A percentile compares a stretch with the other conserved stretches of the same genome.
These are phyloP conservation scores for Xylaria grammica DNA, from an alignment of 495 filamentous ascomycete genomes.

Conservation along the genomic window DNA sequence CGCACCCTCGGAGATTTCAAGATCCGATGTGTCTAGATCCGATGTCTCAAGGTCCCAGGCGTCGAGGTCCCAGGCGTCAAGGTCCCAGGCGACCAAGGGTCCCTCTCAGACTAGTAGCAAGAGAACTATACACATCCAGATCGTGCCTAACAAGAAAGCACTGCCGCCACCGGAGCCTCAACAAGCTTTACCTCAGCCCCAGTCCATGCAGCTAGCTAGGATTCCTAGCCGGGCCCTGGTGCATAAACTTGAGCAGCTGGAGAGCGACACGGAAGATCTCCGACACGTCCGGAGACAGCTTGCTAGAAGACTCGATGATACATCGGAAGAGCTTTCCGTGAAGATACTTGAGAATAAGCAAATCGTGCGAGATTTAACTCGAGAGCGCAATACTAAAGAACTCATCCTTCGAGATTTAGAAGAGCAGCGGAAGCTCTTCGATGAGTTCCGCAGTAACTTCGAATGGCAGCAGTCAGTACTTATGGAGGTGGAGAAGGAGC, in stretches of 20 bases:
- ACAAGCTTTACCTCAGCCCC: background rate
- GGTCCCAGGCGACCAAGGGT: conserved; percentile 27
- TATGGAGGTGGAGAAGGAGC: conserved; percentile 47
- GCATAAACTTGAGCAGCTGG: conserved; percentile 48
- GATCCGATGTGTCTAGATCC: conserved; percentile 31
- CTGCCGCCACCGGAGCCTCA: conserved; percentile 2
- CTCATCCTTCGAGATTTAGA: conserved; percentile 43
- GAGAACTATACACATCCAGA: conserved; percentile 42
- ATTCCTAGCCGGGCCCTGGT: conserved; percentile 33
- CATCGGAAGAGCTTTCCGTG: conserved; percentile 32
- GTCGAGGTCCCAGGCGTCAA: conserved; percentile 30
- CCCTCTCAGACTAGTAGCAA: conserved; percentile 28
- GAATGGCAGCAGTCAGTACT: conserved; percentile 44
- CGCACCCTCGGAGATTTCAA: conserved; percentile 33
- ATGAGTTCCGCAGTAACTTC: conserved; percentile 49
- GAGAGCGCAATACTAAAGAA: conserved; percentile 37
- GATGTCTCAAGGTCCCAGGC: conserved; percentile 34
- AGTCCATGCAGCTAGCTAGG: conserved; percentile 32
- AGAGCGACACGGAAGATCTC: conserved; percentile 45
- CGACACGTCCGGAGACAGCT: conserved; percentile 40
- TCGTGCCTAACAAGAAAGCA: conserved; percentile 30
- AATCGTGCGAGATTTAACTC: conserved; percentile 30
- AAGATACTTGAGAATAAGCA: conserved; percentile 34
- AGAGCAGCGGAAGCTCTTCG: conserved; percentile 47
- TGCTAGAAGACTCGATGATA: conserved; percentile 41